These are phyloP conservation scores for Stenogyne calaminthoides DNA, from an alignment of 305 asterid genomes.

Conservation along the genomic window DNA sequence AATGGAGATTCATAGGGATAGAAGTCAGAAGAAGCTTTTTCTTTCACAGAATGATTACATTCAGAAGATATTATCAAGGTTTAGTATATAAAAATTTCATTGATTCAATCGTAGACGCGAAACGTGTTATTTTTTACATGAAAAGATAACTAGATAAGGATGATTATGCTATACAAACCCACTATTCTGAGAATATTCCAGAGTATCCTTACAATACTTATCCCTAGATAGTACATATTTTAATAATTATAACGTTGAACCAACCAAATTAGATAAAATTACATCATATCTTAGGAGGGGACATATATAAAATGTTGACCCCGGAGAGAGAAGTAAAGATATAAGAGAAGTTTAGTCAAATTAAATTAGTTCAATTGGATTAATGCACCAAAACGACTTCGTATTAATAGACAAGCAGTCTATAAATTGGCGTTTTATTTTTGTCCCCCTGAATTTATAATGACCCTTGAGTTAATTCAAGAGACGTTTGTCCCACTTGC, in stretches of 20 bases:
- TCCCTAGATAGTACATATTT: conserved; percentile 10
- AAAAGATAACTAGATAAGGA: conserved; percentile 16
- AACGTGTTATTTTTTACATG: not conserved
- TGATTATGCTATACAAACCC: not conserved
- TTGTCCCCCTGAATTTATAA: conserved; percentile 15
- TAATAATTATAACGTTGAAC: conserved; percentile 22
- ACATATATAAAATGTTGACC: conserved; percentile 22
- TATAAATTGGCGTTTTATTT: conserved; percentile 8
- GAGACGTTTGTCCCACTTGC: conserved; percentile 37
- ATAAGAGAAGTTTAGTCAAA: conserved; percentile 25
- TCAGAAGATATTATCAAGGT: too few relatives aligned
- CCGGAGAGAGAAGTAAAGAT: conserved; percentile 23
- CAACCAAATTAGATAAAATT: conserved; percentile 7
- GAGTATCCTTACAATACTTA: not conserved
- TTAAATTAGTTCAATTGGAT: conserved; percentile 4
- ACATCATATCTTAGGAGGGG: not conserved
- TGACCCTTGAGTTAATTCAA: conserved; percentile 24
- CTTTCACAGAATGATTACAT: too few relatives aligned
- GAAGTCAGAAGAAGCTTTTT: too few relatives aligned
- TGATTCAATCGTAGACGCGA: not conserved
- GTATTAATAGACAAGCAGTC: conserved; percentile 12
- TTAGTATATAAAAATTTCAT: not conserved
- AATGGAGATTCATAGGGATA: too few relatives aligned
- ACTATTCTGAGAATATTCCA: conserved; percentile 18
- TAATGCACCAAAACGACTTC: conserved; percentile 28